These are phyloP conservation scores for Jamesozyma hellenica DNA, from an alignment of 805 yeast genomes.

Conservation along the genomic window DNA sequence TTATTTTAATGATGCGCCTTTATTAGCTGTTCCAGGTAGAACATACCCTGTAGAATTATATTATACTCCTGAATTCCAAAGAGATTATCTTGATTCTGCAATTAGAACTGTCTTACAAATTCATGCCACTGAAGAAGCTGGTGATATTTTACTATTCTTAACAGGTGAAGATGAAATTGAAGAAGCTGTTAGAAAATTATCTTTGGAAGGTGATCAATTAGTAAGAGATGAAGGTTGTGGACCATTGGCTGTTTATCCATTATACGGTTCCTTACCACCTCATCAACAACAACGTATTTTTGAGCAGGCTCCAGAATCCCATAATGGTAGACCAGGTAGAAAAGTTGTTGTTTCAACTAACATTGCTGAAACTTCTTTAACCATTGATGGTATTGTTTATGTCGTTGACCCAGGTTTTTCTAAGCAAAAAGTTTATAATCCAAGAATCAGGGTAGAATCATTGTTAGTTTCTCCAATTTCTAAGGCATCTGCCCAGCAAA, in stretches of 20 bases:
- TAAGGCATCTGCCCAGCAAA: constrained; percentile 93
- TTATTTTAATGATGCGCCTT: constrained; percentile 85
- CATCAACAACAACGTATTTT: constrained; percentile 89
- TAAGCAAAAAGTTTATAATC: constrained; percentile 92
- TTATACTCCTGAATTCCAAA: constrained; percentile 93
- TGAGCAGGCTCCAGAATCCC: constrained; percentile 72
- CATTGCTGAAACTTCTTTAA: constrained; percentile 94
- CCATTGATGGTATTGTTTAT: constrained; percentile 94
- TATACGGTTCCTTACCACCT: constrained; percentile 95
- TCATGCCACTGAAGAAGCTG: constrained; percentile 92
- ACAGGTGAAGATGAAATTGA: constrained; percentile 98
- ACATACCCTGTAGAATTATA: constrained; percentile 95
- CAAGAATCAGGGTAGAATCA: constrained; percentile 91
- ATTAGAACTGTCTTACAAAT: constrained; percentile 91
- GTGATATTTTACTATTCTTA: constrained; percentile 76
- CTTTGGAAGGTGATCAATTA: constrained; percentile 81
- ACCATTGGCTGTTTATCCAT: constrained; percentile 79
- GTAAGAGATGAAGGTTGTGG: constrained; percentile 86
- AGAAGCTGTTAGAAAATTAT: constrained; percentile 84
- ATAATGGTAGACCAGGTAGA: constrained; percentile 86
- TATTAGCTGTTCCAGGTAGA: constrained; percentile 95
- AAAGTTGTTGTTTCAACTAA: constrained; percentile 88
- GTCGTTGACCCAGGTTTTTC: constrained; percentile 97
- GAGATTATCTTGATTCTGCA: constrained; percentile 90
- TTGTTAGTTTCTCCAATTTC: constrained; percentile 91